phyloP scores from a whole-genome alignment of 441 rosid genomes.

The Syzygium malaccense region DNA sequence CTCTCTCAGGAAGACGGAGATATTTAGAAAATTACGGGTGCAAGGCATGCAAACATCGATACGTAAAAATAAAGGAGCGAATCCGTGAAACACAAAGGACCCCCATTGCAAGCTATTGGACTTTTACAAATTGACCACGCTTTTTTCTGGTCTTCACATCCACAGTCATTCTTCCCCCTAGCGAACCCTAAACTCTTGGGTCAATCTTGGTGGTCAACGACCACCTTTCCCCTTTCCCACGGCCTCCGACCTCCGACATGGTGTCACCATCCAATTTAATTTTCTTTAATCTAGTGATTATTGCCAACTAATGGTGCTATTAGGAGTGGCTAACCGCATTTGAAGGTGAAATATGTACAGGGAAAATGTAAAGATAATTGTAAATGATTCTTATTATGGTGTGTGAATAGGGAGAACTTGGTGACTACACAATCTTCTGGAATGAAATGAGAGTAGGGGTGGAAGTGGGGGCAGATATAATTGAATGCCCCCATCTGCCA shows the following conservation, averaged over 20 bases:
- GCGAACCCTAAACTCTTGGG: not conserved
- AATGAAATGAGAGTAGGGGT: too few relatives aligned
- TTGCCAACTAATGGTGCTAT: not conserved
- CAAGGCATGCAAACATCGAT: rapidly evolving
- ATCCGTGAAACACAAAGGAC: not conserved
- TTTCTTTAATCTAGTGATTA: not conserved
- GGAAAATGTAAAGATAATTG: not conserved
- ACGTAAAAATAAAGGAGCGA: too few relatives aligned
- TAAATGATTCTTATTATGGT: too few relatives aligned
- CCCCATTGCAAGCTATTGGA: not conserved
- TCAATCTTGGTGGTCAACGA: not conserved
- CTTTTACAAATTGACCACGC: not conserved
- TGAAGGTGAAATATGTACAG: not conserved
- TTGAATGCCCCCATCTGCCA: too few relatives aligned
- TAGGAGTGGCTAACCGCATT: not conserved
- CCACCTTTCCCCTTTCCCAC: not conserved
- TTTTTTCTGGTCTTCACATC: not conserved
- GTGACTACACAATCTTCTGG: too few relatives aligned
- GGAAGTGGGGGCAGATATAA: too few relatives aligned
- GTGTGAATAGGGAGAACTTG: not conserved
- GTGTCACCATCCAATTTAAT: not conserved
- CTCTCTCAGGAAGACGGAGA: rapidly evolving
- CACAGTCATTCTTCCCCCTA: not conserved
- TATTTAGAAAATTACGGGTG: rapidly evolving
- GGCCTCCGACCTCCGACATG: not conserved